phyloP scores from a whole-genome alignment of 73 alveolate genomes.

The Uronychia binucleata region DNA sequence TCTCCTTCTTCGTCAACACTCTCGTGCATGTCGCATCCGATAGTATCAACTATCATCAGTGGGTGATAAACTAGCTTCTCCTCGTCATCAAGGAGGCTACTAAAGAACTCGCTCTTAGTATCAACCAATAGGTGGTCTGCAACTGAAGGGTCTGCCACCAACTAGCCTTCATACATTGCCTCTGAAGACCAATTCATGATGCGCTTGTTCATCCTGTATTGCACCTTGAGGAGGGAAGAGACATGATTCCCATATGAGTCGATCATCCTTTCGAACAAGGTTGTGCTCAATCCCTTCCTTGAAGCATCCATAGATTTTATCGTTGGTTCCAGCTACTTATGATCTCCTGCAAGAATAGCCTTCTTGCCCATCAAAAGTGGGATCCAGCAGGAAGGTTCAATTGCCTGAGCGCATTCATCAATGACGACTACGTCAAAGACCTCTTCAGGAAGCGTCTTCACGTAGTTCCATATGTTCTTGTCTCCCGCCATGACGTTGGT shows the following conservation, averaged over 20 bases:
- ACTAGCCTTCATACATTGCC: slow-evolving; percentile 87
- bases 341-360: slow-evolving; percentile 99
- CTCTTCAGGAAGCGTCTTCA: slow-evolving; percentile 51
- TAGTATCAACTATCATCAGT: slow-evolving; percentile 88
- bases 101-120: slow-evolving; percentile 27
- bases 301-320: slow-evolving; percentile 89
- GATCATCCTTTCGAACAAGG: slow-evolving; percentile 93
- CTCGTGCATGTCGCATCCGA: slow-evolving; percentile 90
- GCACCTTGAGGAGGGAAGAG: slow-evolving; percentile 77
- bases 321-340: slow-evolving; percentile 97
- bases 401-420: slow-evolving; percentile 99
- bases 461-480: slow-evolving; percentile 57
- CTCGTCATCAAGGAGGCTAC: slow-evolving; percentile 40
- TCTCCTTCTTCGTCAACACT: slow-evolving; percentile 81
- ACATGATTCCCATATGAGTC: slow-evolving; percentile 64
- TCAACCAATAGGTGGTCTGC: slow-evolving; percentile 79
- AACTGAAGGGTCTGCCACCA: slow-evolving; percentile 91
- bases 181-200: slow-evolving; percentile 96
- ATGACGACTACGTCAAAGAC: slow-evolving; percentile 94
- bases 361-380: slow-evolving; percentile 93
- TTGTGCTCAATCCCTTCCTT: slow-evolving; percentile 77
- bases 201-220: slow-evolving; percentile 95
- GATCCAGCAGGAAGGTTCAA: slow-evolving; percentile 97
- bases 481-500: slow-evolving; percentile 82
- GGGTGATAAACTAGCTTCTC: slow-evolving; percentile 46